Evolutionary conservation across 208 protist species (phyloP), one percentile per base, ranked within the genome.

Genomic region (Jaenimonas drosophilae): DNA sequence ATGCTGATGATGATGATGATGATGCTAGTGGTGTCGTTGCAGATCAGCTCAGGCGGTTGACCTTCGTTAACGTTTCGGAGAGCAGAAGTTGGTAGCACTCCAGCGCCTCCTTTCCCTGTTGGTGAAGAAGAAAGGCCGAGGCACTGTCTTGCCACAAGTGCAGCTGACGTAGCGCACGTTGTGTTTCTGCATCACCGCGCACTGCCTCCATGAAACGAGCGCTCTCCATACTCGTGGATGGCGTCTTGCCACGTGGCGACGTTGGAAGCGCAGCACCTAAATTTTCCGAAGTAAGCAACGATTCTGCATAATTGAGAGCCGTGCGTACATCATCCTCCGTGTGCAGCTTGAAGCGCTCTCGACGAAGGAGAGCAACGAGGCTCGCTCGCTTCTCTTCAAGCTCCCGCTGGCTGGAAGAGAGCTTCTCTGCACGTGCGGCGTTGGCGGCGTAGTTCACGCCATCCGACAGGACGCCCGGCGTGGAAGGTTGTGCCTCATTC

Each of bases 91-190:
- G 61, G 50, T 92, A 88, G 36, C 67, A 59, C 14, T 54, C 46
- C 9, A 92, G 49, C 32, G 68, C 76, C 14, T 85, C 73, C 31
- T 73, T 57, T 0, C 79, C 70, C 48, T 92, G 84, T 19, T 70
- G 53, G 28, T 68, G 43, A 25, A 84, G 57, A 0, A 92, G 51
- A 21, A 79, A 87, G 2, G 65, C 49, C 0, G 67, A 64, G 30
- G 79, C 65, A 14, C 66, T 48, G 24, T 70, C 52, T 9, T 62
- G 48, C 84, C 84, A 92, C 33, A 87, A 21, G 1, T 76, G 37
- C 2, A 87, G 41, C 38, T 87, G 76, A 29, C 64, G 39, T 9
- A 73, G 40, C 11, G 79, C 78, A 0, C 38, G 42, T 32, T 66
- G 40, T 47, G 88, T 76, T 17, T 56, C 59, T 3, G 29, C 23